These are phyloP conservation scores for Dendrostoma leiphaemia DNA, from an alignment of 2,329 filamentous ascomycete genomes.

Conservation along the genomic window DNA sequence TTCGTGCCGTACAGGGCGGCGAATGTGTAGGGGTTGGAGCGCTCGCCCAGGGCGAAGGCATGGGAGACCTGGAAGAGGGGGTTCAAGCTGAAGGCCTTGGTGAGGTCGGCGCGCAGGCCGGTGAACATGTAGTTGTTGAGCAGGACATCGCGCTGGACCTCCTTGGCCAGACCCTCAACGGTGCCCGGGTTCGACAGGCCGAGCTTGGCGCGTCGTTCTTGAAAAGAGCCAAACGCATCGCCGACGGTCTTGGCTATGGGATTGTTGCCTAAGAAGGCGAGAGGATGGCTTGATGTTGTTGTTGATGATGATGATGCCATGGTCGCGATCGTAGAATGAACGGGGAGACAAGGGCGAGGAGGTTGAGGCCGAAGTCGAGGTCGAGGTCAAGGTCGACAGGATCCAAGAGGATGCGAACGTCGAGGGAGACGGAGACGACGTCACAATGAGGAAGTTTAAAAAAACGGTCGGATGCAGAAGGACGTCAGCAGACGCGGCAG, in stretches of 20 bases:
- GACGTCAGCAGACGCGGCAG: conserved; percentile 5
- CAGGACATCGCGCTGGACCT: conserved; percentile 95
- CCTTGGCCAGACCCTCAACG: conserved; percentile 78
- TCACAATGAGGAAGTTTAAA: conserved; percentile 16
- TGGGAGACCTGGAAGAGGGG: conserved; percentile 97
- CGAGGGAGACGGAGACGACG: conserved; percentile 21
- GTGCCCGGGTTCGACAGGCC: conserved; percentile 90
- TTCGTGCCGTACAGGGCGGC: conserved; percentile 90
- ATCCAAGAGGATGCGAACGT: not conserved
- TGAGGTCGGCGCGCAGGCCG: conserved; percentile 91
- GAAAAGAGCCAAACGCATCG: conserved; percentile 79
- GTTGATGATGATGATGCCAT: no score
- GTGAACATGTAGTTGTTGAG: conserved; percentile 97
- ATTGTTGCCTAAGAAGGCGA: conserved; percentile 72
- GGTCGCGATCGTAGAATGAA: conserved; percentile 27
- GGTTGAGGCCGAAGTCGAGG: conserved; percentile 6
- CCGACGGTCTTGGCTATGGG: conserved; percentile 66
- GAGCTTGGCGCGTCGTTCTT: conserved; percentile 81
- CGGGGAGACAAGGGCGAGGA: not conserved
- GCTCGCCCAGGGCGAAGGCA: conserved; percentile 92
- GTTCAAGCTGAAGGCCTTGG: conserved; percentile 90
- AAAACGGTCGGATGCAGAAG: conserved; percentile 12
- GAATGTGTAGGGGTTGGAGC: conserved; percentile 91
- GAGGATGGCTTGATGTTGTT: conserved; percentile 45
- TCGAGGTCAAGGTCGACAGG: conserved; percentile 21